A percentile compares a stretch with the other conserved stretches of the same genome.
Evolutionary conservation across 2,329 filamentous ascomycete genomes (phyloP).

Genomic region (Phaeoacremonium minimum): DNA sequence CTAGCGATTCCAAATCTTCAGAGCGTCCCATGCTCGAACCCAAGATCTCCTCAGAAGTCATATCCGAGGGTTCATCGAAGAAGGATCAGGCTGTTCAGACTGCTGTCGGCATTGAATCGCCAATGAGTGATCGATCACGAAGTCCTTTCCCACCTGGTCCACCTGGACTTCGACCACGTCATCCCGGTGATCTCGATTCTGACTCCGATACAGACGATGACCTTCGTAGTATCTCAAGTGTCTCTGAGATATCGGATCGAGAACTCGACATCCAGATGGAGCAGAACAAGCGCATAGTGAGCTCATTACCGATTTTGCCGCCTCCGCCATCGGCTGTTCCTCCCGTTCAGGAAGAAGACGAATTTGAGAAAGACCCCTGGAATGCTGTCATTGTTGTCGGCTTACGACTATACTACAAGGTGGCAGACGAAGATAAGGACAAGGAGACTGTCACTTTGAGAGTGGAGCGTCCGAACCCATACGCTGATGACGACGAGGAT

Average conservation of each 20-base stretch:
- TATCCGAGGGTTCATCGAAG: no score
- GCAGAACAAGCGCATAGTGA: slow-evolving; percentile 5
- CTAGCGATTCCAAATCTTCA: not conserved
- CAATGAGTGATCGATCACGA: no score
- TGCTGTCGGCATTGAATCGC: no score
- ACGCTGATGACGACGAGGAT: slow-evolving; percentile 3
- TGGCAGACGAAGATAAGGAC: slow-evolving; percentile 6
- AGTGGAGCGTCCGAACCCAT: slow-evolving; percentile 18
- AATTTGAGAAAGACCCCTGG: slow-evolving; percentile 53
- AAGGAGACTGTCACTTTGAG: slow-evolving; percentile 17
- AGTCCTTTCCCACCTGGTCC: not conserved
- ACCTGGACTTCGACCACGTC: no score
- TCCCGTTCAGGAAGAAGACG: slow-evolving; percentile 36
- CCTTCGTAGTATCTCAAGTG: slow-evolving; percentile 12
- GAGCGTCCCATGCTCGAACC: not conserved
- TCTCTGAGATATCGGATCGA: slow-evolving; percentile 21
- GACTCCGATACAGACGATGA: slow-evolving; percentile 9
- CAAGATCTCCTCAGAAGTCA: not conserved
- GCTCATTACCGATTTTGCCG: slow-evolving; percentile 5
- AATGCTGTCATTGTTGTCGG: slow-evolving; percentile 59
- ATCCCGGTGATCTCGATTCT: slow-evolving; percentile 1
- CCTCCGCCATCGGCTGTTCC: slow-evolving; percentile 1
- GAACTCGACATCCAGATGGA: slow-evolving; percentile 19
- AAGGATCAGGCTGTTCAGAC: slow-evolving; percentile 2
- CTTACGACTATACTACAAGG: slow-evolving; percentile 53